These are phyloP conservation scores for Chenopodium berlandieri DNA, from an alignment of 148 eudicot species.

Conservation along the genomic window DNA sequence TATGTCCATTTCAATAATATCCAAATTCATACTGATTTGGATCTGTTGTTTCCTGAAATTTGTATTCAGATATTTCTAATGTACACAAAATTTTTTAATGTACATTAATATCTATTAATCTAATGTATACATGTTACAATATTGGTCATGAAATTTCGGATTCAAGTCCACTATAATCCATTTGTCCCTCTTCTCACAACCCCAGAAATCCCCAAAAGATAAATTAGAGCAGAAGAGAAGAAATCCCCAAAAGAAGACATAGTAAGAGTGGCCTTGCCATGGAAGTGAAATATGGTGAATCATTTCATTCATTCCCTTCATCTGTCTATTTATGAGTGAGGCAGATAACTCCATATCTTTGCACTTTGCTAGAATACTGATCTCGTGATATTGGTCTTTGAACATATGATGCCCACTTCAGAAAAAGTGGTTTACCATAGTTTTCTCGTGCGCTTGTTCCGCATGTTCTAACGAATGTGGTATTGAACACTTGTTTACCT, in stretches of 20 bases:
- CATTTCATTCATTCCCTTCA: neutral
- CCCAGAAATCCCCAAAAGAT: neutral
- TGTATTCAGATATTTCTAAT: neutral
- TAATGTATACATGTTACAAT: no score
- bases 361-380: neutral
- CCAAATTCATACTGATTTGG: neutral
- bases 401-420: constrained; percentile 17
- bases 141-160: no score
- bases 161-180: no score
- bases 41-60: neutral
- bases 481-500: constrained; percentile 4
- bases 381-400: constrained; percentile 14
- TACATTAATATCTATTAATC: neutral
- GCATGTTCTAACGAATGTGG: neutral
- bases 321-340: neutral
- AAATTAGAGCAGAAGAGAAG: neutral
- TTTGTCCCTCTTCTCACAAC: neutral
- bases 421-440: neutral
- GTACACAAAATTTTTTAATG: neutral
- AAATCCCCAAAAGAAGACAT: no score
- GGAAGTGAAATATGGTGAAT: neutral
- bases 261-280: no score
- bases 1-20: constrained; percentile 7
- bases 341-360: neutral
- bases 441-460: constrained; percentile 5